Percentiles rank a stretch among this genome's conserved stretches.
phyloP scores from a whole-genome alignment of 2,329 filamentous ascomycete species.

The Phialocephala sp. region DNA sequence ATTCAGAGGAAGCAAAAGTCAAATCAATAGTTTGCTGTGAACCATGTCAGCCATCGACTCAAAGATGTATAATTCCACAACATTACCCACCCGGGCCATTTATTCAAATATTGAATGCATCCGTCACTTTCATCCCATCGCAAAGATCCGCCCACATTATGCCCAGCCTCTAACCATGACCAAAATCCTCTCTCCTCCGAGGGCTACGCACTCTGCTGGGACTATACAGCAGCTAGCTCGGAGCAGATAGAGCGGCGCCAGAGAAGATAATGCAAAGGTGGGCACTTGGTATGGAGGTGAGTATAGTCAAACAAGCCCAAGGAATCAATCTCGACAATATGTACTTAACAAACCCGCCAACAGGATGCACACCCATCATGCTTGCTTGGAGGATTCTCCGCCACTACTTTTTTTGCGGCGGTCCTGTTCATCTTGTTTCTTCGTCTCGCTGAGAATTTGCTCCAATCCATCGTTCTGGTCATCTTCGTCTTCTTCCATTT shows the following conservation, averaged over 20 bases:
- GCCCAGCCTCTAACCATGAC: no score
- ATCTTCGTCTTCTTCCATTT: background rate
- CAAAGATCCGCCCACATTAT: no score
- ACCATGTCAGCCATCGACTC: no score
- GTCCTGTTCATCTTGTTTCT: background rate
- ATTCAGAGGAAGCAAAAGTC: no score
- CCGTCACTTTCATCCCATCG: no score
- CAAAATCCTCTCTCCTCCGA: background rate
- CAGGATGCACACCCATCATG: background rate
- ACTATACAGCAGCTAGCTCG: no score
- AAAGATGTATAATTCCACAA: no score
- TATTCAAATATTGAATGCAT: no score
- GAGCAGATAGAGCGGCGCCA: no score
- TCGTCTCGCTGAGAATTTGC: background rate
- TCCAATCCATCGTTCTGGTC: background rate
- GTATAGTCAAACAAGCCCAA: background rate
- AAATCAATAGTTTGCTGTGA: no score
- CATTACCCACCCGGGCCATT: no score
- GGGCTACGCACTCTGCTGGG: background rate
- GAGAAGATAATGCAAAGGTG: background rate
- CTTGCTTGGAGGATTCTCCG: background rate
- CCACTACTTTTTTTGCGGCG: background rate
- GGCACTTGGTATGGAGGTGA: background rate
- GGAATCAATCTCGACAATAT: background rate
- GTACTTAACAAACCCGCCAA: background rate